A percentile compares a stretch with the other conserved stretches of the same genome.
These are phyloP conservation scores for Tolypocladium cylindrosporum DNA, from an alignment of 2,329 filamentous ascomycete species.

Conservation along the genomic window DNA sequence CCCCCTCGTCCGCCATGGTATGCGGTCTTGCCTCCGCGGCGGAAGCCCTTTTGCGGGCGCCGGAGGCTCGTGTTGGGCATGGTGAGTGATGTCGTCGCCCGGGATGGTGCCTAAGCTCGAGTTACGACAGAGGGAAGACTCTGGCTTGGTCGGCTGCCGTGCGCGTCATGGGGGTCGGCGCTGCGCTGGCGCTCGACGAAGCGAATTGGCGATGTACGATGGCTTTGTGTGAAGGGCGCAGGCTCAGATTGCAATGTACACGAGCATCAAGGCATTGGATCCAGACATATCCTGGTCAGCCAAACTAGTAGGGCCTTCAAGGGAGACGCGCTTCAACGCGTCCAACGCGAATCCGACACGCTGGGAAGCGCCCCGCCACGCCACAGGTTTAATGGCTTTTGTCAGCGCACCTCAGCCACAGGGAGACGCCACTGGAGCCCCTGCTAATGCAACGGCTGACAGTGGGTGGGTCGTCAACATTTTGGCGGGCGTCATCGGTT, in stretches of 20 bases:
- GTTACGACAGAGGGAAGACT: constrained; percentile 5
- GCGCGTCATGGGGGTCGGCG: constrained; percentile 8
- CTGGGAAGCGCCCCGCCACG: constrained; percentile 6
- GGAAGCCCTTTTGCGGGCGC: constrained; percentile 56
- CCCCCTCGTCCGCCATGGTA: constrained; percentile 59
- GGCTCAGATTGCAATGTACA: neutral
- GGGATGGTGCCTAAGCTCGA: constrained; percentile 5
- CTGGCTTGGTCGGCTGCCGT: constrained; percentile 7
- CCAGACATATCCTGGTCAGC: neutral
- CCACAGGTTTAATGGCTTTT: constrained; percentile 22
- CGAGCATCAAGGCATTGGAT: neutral
- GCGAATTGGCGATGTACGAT: neutral
- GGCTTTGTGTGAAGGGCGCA: neutral
- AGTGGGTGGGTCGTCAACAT: neutral
- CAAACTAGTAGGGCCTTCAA: constrained; percentile 1
- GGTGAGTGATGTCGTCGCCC: neutral
- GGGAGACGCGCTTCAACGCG: constrained; percentile 24
- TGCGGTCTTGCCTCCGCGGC: constrained; percentile 55
- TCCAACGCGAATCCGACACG: constrained; percentile 15
- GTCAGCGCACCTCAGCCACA: constrained; percentile 8
- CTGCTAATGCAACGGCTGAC: neutral
- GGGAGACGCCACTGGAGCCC: no score
- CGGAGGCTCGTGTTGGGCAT: constrained; percentile 54
- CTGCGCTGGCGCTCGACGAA: neutral
- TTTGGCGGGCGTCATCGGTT: neutral